Evolutionary conservation across 2,329 filamentous ascomycete genomes (phyloP).

Genomic region (Triangularia verruculosa): DNA sequence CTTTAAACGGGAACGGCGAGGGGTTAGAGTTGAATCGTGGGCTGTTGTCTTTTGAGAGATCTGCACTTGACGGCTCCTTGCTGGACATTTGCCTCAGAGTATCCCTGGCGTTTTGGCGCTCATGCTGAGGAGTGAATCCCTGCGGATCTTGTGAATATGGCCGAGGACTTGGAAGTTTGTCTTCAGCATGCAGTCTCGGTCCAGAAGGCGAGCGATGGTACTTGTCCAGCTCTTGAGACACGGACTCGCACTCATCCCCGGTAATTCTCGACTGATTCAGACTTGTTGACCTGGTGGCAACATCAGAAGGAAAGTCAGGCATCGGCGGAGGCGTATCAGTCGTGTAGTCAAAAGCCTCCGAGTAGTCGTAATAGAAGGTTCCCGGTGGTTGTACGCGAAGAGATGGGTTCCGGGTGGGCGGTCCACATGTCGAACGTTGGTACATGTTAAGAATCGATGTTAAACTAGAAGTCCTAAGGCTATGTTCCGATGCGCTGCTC

Average conservation of each 20-base stretch:
- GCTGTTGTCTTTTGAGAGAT: neutral
- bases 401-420: slow-evolving; percentile 21
- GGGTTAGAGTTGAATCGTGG: neutral
- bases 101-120: neutral
- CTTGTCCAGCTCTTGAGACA: neutral
- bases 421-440: slow-evolving; percentile 29
- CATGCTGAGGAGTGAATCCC: neutral
- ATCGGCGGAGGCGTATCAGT: slow-evolving; percentile 5
- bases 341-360: slow-evolving; percentile 45
- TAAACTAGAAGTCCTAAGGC: slow-evolving; percentile 45
- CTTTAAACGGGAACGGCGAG: neutral
- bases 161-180: neutral
- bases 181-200: neutral
- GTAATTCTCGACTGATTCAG: neutral
- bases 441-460: slow-evolving; percentile 52
- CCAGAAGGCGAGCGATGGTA: neutral
- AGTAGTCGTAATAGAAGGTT: slow-evolving; percentile 53
- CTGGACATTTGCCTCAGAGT: neutral
- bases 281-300: neutral
- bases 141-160: neutral
- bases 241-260: neutral
- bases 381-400: slow-evolving; percentile 26
- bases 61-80: neutral
- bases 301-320: slow-evolving; percentile 29
- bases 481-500: slow-evolving; percentile 38